phyloP scores from a whole-genome alignment of 176 grass and related monocot genomes.

The Otatea glauca region DNA sequence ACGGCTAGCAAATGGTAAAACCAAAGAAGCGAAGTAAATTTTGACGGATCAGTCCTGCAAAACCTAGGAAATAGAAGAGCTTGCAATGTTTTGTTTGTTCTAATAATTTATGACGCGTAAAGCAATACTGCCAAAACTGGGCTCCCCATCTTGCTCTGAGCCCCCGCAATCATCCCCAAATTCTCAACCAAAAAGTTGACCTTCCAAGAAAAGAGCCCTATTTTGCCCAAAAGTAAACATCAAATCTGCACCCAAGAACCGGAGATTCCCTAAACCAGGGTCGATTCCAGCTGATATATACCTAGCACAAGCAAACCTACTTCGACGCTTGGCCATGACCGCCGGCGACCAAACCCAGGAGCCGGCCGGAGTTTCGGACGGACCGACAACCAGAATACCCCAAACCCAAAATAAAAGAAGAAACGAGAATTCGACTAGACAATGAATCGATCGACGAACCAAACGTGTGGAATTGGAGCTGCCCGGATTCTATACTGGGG shows the following conservation, averaged over 20 bases:
- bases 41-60: not conserved
- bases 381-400: not conserved
- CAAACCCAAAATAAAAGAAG: not conserved
- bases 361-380: not conserved
- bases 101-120: not conserved
- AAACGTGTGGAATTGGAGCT: slow-evolving; percentile 34
- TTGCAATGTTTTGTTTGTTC: not conserved
- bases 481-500: not conserved
- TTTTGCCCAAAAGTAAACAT: not conserved
- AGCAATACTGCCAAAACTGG: not conserved
- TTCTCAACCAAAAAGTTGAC: not conserved
- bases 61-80: not conserved
- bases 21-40: not conserved
- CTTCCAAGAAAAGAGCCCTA: not conserved
- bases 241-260: not conserved
- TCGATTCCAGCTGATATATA: not conserved
- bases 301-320: slow-evolving; percentile 41
- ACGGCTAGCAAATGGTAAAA: not conserved
- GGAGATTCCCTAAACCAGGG: not conserved
- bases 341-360: not conserved
- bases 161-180: not conserved
- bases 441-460: not conserved
- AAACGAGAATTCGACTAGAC: not conserved
- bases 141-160: not conserved
- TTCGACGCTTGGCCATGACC: slow-evolving; percentile 48